Evolutionary conservation across 1,139 yeast species (phyloP).

Genomic region (Torulaspora globosa): DNA sequence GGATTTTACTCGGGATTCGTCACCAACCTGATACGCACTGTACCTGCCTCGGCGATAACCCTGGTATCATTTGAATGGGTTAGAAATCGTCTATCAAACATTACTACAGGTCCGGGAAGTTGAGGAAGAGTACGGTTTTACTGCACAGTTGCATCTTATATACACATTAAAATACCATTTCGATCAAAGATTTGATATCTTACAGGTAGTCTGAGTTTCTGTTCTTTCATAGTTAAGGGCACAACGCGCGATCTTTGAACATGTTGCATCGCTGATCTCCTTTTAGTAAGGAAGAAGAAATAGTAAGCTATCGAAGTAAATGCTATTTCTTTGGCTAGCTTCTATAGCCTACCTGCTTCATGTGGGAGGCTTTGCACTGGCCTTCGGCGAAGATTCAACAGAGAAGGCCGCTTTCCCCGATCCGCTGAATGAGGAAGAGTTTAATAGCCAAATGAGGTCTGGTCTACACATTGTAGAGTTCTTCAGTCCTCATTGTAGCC

Average conservation of each 20-base stretch:
- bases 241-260: background rate
- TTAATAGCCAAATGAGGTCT: conserved; percentile 44
- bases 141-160: background rate
- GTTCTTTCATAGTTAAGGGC: background rate
- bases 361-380: background rate
- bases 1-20: conserved; percentile 91
- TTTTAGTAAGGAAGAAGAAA: background rate
- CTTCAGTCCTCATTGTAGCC: conserved; percentile 67
- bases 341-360: conserved; percentile 2
- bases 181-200: background rate
- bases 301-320: background rate
- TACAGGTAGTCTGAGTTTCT: background rate
- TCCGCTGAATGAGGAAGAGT: conserved; percentile 37
- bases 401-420: conserved; percentile 30
- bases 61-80: conserved; percentile 89
- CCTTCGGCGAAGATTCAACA: conserved; percentile 1
- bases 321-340: conserved; percentile 4
- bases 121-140: background rate
- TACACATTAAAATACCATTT: background rate
- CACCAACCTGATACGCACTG: conserved; percentile 82
- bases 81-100: conserved; percentile 49
- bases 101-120: conserved; percentile 11
- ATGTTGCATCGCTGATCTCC: background rate
- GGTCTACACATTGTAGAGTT: conserved; percentile 61
- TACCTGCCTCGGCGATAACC: conserved; percentile 93